Conservation (phyloP, 2,329 filamentous ascomycete species). For the Aspergillus brunneoviolaceus region DNA sequence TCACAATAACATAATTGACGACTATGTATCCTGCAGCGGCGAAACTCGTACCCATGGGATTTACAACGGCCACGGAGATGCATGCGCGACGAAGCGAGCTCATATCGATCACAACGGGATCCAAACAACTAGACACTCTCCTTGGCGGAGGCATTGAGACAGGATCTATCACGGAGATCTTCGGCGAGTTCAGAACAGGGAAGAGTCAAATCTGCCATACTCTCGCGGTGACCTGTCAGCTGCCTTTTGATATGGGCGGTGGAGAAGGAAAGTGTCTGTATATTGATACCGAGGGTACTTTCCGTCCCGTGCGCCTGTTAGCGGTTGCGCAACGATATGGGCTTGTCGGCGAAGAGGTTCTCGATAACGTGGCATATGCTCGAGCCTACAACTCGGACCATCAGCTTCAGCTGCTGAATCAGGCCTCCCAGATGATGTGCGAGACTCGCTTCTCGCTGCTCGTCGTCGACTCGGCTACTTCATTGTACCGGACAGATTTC, state of each 20-base stretch:
- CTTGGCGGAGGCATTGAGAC: slow-evolving; percentile 94
- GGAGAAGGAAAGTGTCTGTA: slow-evolving; percentile 98
- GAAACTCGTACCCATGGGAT: slow-evolving; percentile 97
- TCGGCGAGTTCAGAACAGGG: slow-evolving; percentile 95
- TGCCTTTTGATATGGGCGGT: slow-evolving; percentile 98
- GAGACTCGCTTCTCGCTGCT: slow-evolving; percentile 96
- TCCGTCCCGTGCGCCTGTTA: slow-evolving; percentile 84
- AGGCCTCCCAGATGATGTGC: slow-evolving; percentile 98
- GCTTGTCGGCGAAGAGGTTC: slow-evolving; percentile 90
- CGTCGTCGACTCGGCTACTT: slow-evolving; percentile 92
- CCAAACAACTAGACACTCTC: slow-evolving; percentile 93
- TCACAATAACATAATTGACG: slow-evolving; percentile 9
- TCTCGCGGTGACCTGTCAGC: slow-evolving; percentile 93
- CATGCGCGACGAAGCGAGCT: slow-evolving; percentile 93
- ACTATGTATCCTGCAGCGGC: slow-evolving; percentile 59
- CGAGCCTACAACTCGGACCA: slow-evolving; percentile 98
- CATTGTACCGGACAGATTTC: slow-evolving; percentile 94
- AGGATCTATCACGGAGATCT: slow-evolving; percentile 95
- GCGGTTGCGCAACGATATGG: slow-evolving; percentile 94
- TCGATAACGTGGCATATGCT: slow-evolving; percentile 98
- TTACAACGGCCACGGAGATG: slow-evolving; percentile 99
- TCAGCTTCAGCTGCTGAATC: slow-evolving; percentile 89
- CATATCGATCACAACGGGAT: slow-evolving; percentile 96
- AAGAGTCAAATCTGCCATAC: slow-evolving; percentile 99
- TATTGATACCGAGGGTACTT: slow-evolving; percentile 97